Evolutionary conservation across 768 basidiomycete genomes (phyloP).

Genomic region (Agrocybe praecox): DNA sequence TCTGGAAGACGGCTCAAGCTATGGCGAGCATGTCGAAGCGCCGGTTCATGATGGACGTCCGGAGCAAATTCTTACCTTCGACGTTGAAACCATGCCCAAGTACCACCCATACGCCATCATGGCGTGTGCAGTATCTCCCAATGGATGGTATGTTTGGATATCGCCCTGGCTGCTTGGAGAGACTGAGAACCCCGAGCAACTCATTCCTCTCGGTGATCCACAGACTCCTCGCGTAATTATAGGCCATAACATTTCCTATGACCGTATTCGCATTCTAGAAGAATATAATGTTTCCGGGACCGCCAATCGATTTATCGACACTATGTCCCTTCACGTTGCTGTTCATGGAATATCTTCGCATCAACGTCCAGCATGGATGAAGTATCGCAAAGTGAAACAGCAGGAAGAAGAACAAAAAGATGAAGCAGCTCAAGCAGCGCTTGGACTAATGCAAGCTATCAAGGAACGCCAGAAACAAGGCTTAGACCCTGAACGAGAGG

Average conservation of each 20-base stretch:
- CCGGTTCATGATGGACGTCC: slow-evolving; percentile 64
- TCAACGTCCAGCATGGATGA: slow-evolving; percentile 92
- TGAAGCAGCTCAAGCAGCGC: slow-evolving; percentile 66
- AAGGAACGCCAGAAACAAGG: slow-evolving; percentile 53
- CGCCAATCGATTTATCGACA: slow-evolving; percentile 85
- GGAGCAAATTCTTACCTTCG: slow-evolving; percentile 83
- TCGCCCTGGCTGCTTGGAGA: slow-evolving; percentile 88
- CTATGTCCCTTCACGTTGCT: slow-evolving; percentile 93
- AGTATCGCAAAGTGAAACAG: slow-evolving; percentile 74
- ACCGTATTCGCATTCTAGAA: slow-evolving; percentile 78
- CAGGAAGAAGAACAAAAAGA: slow-evolving; percentile 53
- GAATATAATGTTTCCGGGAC: slow-evolving; percentile 78
- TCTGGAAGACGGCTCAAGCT: slow-evolving; percentile 74
- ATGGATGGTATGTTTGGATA: slow-evolving; percentile 95
- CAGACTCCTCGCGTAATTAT: slow-evolving; percentile 65
- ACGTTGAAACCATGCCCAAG: slow-evolving; percentile 91
- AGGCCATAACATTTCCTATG: slow-evolving; percentile 96
- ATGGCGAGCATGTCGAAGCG: slow-evolving; percentile 69
- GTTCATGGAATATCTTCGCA: slow-evolving; percentile 93
- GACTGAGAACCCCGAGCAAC: slow-evolving; percentile 55
- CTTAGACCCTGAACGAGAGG: slow-evolving; percentile 44
- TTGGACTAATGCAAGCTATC: slow-evolving; percentile 39
- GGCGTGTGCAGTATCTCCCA: slow-evolving; percentile 82
- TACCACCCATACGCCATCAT: slow-evolving; percentile 84
- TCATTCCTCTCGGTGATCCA: slow-evolving; percentile 73